phyloP scores from a whole-genome alignment of 768 basidiomycete species.

The Mycena galericulata region DNA sequence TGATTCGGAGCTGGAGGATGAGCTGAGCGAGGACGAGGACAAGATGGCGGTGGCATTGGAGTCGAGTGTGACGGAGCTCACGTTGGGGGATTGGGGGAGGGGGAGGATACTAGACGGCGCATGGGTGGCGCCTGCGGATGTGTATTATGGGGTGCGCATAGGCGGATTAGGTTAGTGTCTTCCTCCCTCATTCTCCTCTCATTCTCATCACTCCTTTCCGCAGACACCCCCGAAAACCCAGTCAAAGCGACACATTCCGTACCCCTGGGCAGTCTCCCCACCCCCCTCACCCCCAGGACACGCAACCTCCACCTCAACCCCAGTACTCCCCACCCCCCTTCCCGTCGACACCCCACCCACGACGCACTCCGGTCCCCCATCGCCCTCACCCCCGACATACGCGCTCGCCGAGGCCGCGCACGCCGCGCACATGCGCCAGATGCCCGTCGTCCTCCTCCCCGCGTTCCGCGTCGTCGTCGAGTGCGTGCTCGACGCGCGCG shows the following conservation, averaged over 20 bases:
- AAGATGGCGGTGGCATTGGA: conserved; percentile 64
- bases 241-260: conserved; percentile 63
- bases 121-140: conserved; percentile 82
- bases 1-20: conserved; percentile 53
- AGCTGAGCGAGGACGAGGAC: conserved; percentile 52
- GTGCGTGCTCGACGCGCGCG: conserved; percentile 55
- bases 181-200: conserved; percentile 47
- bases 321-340: no score
- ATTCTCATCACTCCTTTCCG: conserved; percentile 27
- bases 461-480: conserved; percentile 80
- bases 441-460: conserved; percentile 70
- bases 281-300: conserved; percentile 53
- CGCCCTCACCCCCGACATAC: no score
- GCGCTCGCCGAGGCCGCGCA: no score
- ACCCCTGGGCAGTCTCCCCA: conserved; percentile 65
- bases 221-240: conserved; percentile 31
- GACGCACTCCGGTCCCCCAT: no score
- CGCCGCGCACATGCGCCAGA: no score
- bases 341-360: no score
- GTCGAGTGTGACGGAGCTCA: conserved; percentile 59
- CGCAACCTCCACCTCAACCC: conserved; percentile 65
- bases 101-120: conserved; percentile 78
- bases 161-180: conserved; percentile 41
- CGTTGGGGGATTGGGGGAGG: conserved; percentile 79
- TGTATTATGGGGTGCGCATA: conserved; percentile 63